Percentiles rank a stretch among this genome's conserved stretches.
Evolutionary conservation across 805 yeast species (phyloP).

Genomic region (Starmerella apicola): DNA sequence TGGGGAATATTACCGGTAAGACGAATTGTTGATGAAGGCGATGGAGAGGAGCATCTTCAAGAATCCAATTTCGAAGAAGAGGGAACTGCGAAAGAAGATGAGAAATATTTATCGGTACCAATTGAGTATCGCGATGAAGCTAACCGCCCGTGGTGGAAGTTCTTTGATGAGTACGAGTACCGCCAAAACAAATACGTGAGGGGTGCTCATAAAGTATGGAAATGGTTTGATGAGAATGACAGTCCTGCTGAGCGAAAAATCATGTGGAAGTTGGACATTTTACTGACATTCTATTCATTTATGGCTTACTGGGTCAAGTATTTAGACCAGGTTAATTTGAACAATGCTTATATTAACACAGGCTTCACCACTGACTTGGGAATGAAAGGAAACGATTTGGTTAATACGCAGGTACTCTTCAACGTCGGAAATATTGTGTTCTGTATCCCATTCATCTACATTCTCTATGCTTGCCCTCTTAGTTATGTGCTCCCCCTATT

Average conservation of each 20-base stretch:
- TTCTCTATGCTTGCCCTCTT: conserved; percentile 44
- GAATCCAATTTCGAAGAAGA: conserved; percentile 1
- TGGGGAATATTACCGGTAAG: conserved; percentile 17
- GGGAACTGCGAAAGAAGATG: not conserved
- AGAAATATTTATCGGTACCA: no score
- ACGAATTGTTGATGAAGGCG: conserved; percentile 15
- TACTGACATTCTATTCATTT: conserved; percentile 42
- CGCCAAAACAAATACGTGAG: conserved; percentile 29
- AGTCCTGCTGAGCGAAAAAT: conserved; percentile 38
- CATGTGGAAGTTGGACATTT: conserved; percentile 42
- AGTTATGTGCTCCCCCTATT: conserved; percentile 40
- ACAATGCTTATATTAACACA: conserved; percentile 49
- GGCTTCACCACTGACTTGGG: conserved; percentile 30
- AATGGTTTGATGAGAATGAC: conserved; percentile 43
- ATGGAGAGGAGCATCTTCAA: conserved; percentile 5
- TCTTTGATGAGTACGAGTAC: conserved; percentile 50
- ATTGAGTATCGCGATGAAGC: conserved; percentile 18
- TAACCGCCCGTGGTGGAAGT: conserved; percentile 30
- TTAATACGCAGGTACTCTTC: conserved; percentile 46
- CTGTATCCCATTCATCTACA: conserved; percentile 50
- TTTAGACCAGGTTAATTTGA: conserved; percentile 46
- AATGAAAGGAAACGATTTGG: conserved; percentile 50
- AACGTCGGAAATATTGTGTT: conserved; percentile 47
- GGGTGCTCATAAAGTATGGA: conserved; percentile 35
- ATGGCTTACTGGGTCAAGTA: conserved; percentile 59